These are phyloP conservation scores for Teunomyces panamensis DNA, from an alignment of 805 yeast genomes.

Conservation along the genomic window DNA sequence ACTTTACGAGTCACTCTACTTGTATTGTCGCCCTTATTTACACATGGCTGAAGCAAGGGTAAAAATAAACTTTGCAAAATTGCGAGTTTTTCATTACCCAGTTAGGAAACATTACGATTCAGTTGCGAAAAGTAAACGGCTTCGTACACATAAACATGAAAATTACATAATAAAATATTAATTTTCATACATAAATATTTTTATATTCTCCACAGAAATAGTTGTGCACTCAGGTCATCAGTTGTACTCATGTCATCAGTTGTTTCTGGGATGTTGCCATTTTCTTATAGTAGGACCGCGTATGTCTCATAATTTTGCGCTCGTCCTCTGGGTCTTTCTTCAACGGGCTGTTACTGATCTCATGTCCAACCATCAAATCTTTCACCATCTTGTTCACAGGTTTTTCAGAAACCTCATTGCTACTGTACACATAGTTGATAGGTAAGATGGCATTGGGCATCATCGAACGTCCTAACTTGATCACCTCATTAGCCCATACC, in stretches of 20 bases:
- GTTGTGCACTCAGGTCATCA: neutral
- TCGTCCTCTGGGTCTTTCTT: conserved; percentile 28
- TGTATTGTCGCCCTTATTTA: neutral
- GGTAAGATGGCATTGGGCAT: conserved; percentile 50
- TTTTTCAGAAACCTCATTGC: conserved; percentile 4
- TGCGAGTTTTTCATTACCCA: neutral
- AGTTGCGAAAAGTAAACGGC: neutral
- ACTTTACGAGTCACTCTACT: neutral
- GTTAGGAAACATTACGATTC: neutral
- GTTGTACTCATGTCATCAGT: neutral
- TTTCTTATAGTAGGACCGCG: conserved; percentile 37
- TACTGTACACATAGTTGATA: conserved; percentile 30
- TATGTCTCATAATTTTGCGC: conserved; percentile 31
- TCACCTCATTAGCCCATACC: conserved; percentile 64
- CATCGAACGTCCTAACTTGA: conserved; percentile 59
- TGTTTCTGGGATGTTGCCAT: conserved; percentile 6
- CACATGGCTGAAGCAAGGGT: neutral
- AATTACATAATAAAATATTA: neutral
- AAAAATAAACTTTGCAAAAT: neutral
- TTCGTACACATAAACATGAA: neutral
- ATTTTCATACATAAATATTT: neutral
- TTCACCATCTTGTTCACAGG: conserved; percentile 32
- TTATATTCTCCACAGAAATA: too few relatives aligned
- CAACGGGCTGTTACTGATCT: conserved; percentile 15
- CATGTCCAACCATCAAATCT: conserved; percentile 19